These are phyloP conservation scores for Porcisia hertigi DNA, from an alignment of 208 protist genomes.

Conservation along the genomic window DNA sequence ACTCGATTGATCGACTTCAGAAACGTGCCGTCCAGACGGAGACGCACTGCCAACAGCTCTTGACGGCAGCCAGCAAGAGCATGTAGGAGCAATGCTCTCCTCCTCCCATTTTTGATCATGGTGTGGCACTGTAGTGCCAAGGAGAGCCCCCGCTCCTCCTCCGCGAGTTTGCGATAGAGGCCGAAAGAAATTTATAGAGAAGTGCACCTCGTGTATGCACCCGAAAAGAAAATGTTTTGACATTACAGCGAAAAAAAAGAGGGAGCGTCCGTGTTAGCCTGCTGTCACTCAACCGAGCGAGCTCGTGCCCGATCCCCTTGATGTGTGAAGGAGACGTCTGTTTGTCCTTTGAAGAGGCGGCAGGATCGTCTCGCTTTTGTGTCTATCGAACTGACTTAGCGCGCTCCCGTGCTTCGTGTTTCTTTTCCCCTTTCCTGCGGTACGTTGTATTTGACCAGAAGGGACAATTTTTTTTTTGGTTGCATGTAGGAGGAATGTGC, in stretches of 20 bases:
- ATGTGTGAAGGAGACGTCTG: background rate
- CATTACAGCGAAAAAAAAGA: background rate
- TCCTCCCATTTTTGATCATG: no score
- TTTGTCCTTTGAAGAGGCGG: background rate
- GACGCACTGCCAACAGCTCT: slow-evolving; percentile 29
- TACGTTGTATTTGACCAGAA: background rate
- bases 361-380: background rate
- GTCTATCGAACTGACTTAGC: background rate
- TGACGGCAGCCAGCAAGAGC: slow-evolving; percentile 22
- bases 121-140: background rate
- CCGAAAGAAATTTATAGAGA: background rate
- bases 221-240: background rate
- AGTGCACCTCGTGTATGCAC: background rate
- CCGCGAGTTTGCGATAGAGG: background rate
- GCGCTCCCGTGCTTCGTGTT: background rate
- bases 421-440: background rate
- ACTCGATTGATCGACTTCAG: slow-evolving; percentile 56
- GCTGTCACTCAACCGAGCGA: background rate
- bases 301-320: background rate
- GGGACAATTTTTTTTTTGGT: background rate
- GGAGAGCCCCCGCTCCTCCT: no score
- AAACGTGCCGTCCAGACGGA: slow-evolving; percentile 50
- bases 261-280: background rate
- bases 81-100: slow-evolving; percentile 16
- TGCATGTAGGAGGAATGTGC: no score